Percentiles rank a stretch among this genome's conserved stretches.
Conservation (phyloP, 805 yeast species). For the Starmera dryadoides region DNA sequence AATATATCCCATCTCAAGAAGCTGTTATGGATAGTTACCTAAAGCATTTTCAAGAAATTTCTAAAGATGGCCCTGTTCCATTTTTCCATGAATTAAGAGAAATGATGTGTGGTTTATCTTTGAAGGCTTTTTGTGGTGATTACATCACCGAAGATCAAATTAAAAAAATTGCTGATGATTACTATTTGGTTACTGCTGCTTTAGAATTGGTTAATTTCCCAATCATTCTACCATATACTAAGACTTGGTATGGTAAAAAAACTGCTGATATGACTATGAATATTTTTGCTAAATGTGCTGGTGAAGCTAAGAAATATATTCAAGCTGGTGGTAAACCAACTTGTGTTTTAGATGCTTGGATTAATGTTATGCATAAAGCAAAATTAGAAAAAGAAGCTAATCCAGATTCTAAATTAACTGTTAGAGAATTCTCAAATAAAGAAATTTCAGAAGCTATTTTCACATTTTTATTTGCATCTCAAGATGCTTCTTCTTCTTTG, state of each 20-base stretch:
- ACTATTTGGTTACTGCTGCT: constrained; percentile 89
- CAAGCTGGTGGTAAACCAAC: constrained; percentile 69
- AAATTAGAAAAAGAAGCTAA: constrained; percentile 35
- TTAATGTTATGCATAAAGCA: constrained; percentile 75
- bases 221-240: constrained; percentile 89
- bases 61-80: constrained; percentile 59
- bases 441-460: constrained; percentile 96
- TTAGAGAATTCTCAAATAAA: constrained; percentile 79
- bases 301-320: constrained; percentile 74
- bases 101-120: constrained; percentile 87
- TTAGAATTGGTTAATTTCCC: constrained; percentile 97
- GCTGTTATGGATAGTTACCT: constrained; percentile 77
- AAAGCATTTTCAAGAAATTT: constrained; percentile 48
- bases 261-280: constrained; percentile 94
- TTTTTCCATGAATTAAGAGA: constrained; percentile 95
- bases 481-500: constrained; percentile 94
- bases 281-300: constrained; percentile 84
- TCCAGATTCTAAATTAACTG: constrained; percentile 47
- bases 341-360: constrained; percentile 96
- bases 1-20: constrained; percentile 82
- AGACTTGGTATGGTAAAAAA: constrained; percentile 95
- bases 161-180: constrained; percentile 83
- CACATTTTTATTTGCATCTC: constrained; percentile 95
- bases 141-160: constrained; percentile 91
- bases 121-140: constrained; percentile 92